Conservation (phyloP, 139 green algal species). For the Tetradesmus lagerheimii region DNA sequence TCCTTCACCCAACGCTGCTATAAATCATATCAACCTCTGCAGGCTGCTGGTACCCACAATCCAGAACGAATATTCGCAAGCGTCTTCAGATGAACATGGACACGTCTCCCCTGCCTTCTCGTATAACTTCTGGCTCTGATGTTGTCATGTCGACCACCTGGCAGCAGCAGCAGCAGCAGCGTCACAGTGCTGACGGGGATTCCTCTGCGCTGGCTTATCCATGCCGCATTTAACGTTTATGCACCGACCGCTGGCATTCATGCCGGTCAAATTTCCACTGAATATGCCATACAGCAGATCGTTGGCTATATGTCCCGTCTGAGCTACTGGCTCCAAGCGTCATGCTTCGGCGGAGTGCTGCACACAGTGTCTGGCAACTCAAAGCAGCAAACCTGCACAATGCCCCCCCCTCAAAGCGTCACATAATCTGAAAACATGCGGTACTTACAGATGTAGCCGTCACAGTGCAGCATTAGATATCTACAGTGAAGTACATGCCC, state of each 20-base stretch:
- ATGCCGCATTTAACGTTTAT: too few species aligned
- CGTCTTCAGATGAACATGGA: constrained; percentile 61
- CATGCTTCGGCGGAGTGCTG: too few species aligned
- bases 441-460: neutral
- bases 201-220: too few species aligned
- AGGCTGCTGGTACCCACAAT: neutral
- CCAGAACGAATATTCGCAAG: neutral
- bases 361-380: too few species aligned
- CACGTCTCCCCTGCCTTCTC: constrained; percentile 78
- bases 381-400: neutral
- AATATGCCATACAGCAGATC: constrained; percentile 8
- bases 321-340: too few species aligned
- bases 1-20: too few species aligned
- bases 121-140: constrained; percentile 68
- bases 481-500: constrained; percentile 89
- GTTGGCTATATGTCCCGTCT: too few species aligned
- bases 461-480: constrained; percentile 64
- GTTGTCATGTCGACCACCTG: constrained; percentile 80
- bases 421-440: neutral
- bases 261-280: too few species aligned
- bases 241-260: too few species aligned
- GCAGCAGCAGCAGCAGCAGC: neutral
- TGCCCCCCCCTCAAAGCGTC: too few species aligned
- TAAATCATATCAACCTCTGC: too few species aligned
- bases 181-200: neutral